Evolutionary conservation across 306 rosid species (phyloP).

Genomic region (Echinosophora koreensis): DNA sequence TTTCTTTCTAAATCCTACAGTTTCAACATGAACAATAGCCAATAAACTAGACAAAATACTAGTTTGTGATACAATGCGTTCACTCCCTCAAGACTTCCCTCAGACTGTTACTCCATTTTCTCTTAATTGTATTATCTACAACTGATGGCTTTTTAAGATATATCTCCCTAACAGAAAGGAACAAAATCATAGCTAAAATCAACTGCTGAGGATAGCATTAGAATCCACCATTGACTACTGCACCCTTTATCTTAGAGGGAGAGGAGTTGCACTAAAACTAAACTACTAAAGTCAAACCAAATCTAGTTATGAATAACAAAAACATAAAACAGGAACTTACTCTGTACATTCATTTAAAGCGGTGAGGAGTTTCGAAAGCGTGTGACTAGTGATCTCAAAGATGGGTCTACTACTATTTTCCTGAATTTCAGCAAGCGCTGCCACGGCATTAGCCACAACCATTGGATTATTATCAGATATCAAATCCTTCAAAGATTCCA

Average conservation of each 20-base stretch:
- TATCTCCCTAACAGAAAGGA: background rate
- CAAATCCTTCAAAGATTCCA: slow-evolving; percentile 96
- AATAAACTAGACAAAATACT: slow-evolving; percentile 23
- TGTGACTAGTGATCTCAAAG: slow-evolving; percentile 89
- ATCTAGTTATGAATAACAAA: slow-evolving; percentile 23
- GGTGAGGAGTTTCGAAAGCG: slow-evolving; percentile 95
- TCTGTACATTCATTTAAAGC: slow-evolving; percentile 99
- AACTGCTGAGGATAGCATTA: background rate
- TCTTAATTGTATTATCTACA: background rate
- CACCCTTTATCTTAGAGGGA: background rate
- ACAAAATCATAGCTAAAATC: background rate
- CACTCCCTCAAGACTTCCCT: background rate
- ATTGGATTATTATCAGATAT: slow-evolving; percentile 99
- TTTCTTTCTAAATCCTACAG: too few relatives aligned
- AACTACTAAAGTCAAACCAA: background rate
- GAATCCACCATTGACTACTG: slow-evolving; percentile 19
- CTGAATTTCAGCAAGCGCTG: slow-evolving; percentile 97
- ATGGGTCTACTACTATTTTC: slow-evolving; percentile 85
- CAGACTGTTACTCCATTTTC: background rate
- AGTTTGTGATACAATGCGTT: background rate
- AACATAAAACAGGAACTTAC: slow-evolving; percentile 59
- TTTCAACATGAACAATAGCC: background rate
- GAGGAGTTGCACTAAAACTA: background rate
- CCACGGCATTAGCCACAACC: slow-evolving; percentile 99
- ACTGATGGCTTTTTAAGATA: background rate